These are phyloP conservation scores for Cicer pinnatifidum DNA, from an alignment of 306 rosid genomes.

Conservation along the genomic window DNA sequence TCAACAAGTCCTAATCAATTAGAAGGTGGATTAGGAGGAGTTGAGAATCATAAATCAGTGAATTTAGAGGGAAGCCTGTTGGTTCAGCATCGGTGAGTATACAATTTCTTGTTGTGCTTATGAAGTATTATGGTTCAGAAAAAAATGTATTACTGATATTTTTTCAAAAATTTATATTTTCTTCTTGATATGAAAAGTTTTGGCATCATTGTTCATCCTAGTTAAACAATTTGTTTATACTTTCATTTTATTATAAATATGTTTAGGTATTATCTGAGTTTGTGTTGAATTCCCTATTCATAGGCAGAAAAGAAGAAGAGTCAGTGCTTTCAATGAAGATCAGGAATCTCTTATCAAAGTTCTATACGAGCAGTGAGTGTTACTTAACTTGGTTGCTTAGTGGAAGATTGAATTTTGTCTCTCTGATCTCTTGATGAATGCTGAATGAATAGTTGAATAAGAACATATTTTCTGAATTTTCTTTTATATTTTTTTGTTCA, in stretches of 20 bases:
- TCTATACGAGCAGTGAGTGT: slow-evolving; percentile 84
- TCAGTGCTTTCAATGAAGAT: slow-evolving; percentile 69
- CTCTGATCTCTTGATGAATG: slow-evolving; percentile 12
- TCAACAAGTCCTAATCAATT: slow-evolving; percentile 49
- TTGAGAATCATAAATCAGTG: slow-evolving; percentile 44
- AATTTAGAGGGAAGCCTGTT: slow-evolving; percentile 47
- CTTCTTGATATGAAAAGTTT: slow-evolving; percentile 1
- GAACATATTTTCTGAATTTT: slow-evolving; percentile 17
- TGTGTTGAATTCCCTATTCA: slow-evolving; percentile 37
- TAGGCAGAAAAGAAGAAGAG: slow-evolving; percentile 74
- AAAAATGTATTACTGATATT: slow-evolving; percentile 13
- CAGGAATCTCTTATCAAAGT: slow-evolving; percentile 70
- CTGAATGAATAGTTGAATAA: slow-evolving; percentile 29
- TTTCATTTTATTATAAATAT: slow-evolving; percentile 8
- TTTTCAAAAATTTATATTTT: slow-evolving; percentile 13
- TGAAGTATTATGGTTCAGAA: neutral
- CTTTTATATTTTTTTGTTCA: neutral
- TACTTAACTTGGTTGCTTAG: slow-evolving; percentile 43
- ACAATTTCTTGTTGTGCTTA: slow-evolving; percentile 38
- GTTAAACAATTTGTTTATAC: neutral
- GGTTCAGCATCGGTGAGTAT: slow-evolving; percentile 62
- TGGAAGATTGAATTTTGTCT: slow-evolving; percentile 39
- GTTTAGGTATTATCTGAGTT: slow-evolving; percentile 8
- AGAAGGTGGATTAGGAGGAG: slow-evolving; percentile 44
- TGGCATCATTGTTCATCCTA: slow-evolving; percentile 12